Evolutionary conservation across 495 filamentous ascomycete species (phyloP).

Genomic region (Beverwykella pulmonaria): DNA sequence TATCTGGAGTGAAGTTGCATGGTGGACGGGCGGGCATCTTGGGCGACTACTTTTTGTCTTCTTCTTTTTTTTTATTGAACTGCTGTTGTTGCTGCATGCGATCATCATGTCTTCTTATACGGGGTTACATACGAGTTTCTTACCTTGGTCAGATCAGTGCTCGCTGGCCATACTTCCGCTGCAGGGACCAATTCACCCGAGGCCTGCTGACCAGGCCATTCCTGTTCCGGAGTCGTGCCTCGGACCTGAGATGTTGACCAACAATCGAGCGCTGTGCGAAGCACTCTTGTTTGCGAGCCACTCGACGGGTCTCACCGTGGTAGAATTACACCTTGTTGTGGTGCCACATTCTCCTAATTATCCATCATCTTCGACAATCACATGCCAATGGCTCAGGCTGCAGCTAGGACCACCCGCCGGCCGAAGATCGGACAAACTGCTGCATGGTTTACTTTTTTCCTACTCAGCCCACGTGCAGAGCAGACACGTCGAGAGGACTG

Average conservation of each 20-base stretch:
- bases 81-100: no score
- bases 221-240: not conserved
- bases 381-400: not conserved
- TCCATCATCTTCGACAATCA: not conserved
- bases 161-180: not conserved
- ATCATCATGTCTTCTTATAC: no score
- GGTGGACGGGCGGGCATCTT: not conserved
- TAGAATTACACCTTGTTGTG: no score
- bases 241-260: not conserved
- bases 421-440: slow-evolving; percentile 1
- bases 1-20: slow-evolving; percentile 52
- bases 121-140: no score
- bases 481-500: slow-evolving; percentile 5
- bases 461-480: not conserved
- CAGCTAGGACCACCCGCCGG: not conserved
- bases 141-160: not conserved
- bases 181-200: not conserved
- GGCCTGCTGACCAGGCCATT: not conserved
- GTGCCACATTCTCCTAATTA: not conserved
- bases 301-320: not conserved
- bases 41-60: no score
- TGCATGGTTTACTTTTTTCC: slow-evolving; percentile 7
- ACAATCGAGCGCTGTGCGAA: not conserved
- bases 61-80: no score
- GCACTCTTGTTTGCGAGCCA: not conserved